Evolutionary conservation across 495 filamentous ascomycete genomes (phyloP), one percentile per base, ranked within the genome.

Genomic region (Talaromyces adpressus): DNA sequence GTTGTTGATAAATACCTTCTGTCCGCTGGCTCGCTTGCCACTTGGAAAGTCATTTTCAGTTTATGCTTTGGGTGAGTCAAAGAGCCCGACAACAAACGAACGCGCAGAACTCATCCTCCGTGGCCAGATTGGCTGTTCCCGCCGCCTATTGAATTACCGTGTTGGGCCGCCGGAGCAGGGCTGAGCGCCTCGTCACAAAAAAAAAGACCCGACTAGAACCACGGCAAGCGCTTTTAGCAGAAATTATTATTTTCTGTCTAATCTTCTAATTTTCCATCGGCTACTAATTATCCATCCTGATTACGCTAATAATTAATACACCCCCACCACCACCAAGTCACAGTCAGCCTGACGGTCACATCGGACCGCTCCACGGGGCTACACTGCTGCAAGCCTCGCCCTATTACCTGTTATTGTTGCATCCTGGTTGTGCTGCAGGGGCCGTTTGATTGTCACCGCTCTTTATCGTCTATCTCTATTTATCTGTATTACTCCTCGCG

Each of bases 371-470:
- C 52, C 27, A 29, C 52, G 27, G 22, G 52, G 22, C 52, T 29
- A 29, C 23, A 14, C 52, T 56, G 27, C 27, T 29, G 52, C 52
- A 25, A 27, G 52, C 22, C 52, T 56, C 27, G 22, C 27, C 22
- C 27, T n/a, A 56, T 56, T 29, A 56, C 30, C 52, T 49, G 8
- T 29, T 56, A 29, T 56, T 56, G 27, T 56, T 29, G 52, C 52
- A 56, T 56, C 52, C 8, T 56, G 5, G 52, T 22, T 14, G 22
- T 11, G 52, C 52, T 56, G 52, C 52, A 56, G 52, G 52, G 52
- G 52, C 52, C 52, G 52, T 56, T 29, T 56, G 52, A 25, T 56
- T 56, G 52, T 56, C 52, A 56, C 52, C 52, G 52, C 52, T 56
- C 52, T 56, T 56, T 56, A 56, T 56, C 23, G 16, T 11, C 22